Base-by-base conservation (phyloP, 768 basidiomycete species). In the Boletus sensibilis region DNA sequence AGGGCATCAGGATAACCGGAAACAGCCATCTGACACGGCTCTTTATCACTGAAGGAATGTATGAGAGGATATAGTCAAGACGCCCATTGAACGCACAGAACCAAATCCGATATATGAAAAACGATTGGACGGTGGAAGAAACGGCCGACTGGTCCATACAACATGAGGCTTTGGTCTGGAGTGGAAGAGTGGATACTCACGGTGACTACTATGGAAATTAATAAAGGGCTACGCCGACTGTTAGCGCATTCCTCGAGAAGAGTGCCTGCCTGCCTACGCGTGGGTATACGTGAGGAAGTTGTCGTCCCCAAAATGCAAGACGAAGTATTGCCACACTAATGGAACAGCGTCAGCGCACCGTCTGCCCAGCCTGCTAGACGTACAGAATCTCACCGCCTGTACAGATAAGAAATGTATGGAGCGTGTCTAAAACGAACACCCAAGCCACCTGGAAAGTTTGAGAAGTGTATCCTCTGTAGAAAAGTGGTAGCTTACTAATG, bases 101-200 rank as follows among this genome's bases (percentile, higher is more conserved):
- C 67, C 62, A 68, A 39, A 69, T 62, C 14, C 64, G 62, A 53
- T 56, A 67, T 54, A 66, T 66, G 61, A 68, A 68, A 53, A 62
- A 67, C 21, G 62, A 61, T 41, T 67, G 64, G 31, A 66, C 61
- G 7, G 67, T 45, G 42, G 48, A 51, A 20, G 62, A 62, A 59
- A 68, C 56, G 4, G 46, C 34, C 11, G 64, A 64, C 66, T 69
- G 41, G 29, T 38, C 40, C 50, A 38, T 2, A 18, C 14, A 48
- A 50, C 56, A 55, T 62, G 59, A 69, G 64, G 57, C 25, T 25
- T 25, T 11, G 35, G 21, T 60, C 52, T 14, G 40, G 50, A 57
- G 33, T 35, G 23, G 45, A 43, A 34, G 31, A 42, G 20, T 10
- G 5, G 21, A 34, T 29, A 42, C 66, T 58, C 50, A 67, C 67